Base-by-base conservation (phyloP, 345 rosid species). In the Cochlearia excelsa region DNA sequence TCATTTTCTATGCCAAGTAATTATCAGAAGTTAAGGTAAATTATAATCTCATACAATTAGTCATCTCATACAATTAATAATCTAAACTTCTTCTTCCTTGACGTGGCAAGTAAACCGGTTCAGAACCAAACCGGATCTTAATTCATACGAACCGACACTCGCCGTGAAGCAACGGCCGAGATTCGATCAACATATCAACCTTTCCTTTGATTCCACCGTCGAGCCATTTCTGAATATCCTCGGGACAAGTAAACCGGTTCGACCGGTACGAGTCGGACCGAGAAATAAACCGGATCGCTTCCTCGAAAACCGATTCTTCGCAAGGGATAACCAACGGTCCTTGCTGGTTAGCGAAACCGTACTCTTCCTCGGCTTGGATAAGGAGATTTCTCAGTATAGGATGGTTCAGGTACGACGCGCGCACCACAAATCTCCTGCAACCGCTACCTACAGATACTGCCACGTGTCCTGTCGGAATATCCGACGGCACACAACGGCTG, bases 401-500 rank as follows among this genome's bases (percentile, higher is more conserved):
- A 63, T 93, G 99, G 80, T 93, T 93, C 77, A 93, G 81, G 76
- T 87, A 78, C 69, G 95, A 69, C 60, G 95, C 88, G 11, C 84
- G 92, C 63, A 93, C 88, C 40, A 93, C 95, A 31, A 77, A 93
- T 67, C 99, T 79, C 84, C 79, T 65, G 79, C 72, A 70, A 2
- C 53, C 79, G 58, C 47, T 61, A 8, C 99, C 99, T 2, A 90
- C 97, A 49, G 78, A 80, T 33, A 93, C 78, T 4, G 90, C 99
- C 63, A 93, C 92, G 75, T 93, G 88, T 39, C 99, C 99, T 7
- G 94, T 70, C 0, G 99, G 99, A n/a, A 93, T 95, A 71, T 89
- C 99, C 3, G 81, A 74, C 28, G 94, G 91, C 26, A 80, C 73
- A 28, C 35, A 52, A 30, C 78, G 74, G 44, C 45, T 69, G 52